Evolutionary conservation across 257 asterid genomes (phyloP).

Genomic region (Gynochthodes officinalis): DNA sequence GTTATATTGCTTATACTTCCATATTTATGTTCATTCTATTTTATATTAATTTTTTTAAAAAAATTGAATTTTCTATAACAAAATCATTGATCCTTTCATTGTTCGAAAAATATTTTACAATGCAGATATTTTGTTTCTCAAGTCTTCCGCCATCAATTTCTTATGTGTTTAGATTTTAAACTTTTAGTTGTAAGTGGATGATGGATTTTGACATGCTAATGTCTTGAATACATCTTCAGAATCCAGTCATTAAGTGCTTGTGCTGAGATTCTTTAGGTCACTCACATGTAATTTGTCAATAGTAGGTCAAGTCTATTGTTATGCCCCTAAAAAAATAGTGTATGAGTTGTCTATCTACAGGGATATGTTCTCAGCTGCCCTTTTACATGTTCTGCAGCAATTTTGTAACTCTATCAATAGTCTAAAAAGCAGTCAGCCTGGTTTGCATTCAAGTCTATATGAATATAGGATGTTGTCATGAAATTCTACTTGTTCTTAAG

Average conservation of each 20-base stretch:
- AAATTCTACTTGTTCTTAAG: no score
- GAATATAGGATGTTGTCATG: no score
- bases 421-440: neutral
- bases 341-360: neutral
- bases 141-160: neutral
- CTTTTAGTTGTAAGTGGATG: neutral
- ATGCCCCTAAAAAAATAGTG: neutral
- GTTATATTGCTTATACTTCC: conserved; percentile 14
- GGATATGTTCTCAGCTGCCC: neutral
- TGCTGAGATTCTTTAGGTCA: neutral
- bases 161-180: neutral
- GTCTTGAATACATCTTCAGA: neutral
- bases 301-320: neutral
- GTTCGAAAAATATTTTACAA: neutral
- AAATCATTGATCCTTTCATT: neutral
- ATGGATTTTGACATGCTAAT: neutral
- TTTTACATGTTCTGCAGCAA: neutral
- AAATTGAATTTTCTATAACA: neutral
- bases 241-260: neutral
- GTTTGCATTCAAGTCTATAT: no score
- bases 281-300: neutral
- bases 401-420: conserved; percentile 1
- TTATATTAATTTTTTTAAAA: neutral
- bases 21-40: neutral
- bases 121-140: neutral